Base-by-base conservation (phyloP, 345 rosid species). In the Lumnitzera racemosa region DNA sequence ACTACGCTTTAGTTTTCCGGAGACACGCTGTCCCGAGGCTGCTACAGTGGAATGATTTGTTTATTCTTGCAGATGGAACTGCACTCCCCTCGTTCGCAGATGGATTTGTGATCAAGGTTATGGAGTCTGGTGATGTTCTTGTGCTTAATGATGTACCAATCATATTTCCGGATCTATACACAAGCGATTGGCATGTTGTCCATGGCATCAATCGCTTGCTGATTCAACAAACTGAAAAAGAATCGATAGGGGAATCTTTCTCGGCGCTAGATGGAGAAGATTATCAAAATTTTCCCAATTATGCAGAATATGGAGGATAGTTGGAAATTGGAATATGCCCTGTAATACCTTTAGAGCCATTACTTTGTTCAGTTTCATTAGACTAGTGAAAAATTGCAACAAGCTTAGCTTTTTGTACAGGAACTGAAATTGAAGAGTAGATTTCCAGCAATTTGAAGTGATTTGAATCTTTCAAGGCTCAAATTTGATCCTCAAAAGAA, bases 121-220 rank as follows among this genome's bases (percentile, higher is more conserved):
- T 78, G 49, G 59, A 59, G 66, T 72, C 80, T 11, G 79, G 78
- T 24, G 74, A 64, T 69, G 59, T 56, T 25, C 58, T 80, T 71
- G 36, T 70, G 69, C 62, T 80, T 14, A 85, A 80, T 72, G 79
- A 65, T 54, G 80, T 72, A 41, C 75, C 73, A 9, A 64, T 84
- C 43, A 27, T 72, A 4, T 61, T 54, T 55, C 82, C 82, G 11
- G 76, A 74, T 53, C 46, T 82, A 50, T 84, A 66, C 53, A 46
- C 41, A 16, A 71, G 67, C n/a, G 61, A 61, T 0, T 68, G 74
- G 72, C 57, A 82, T 36, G 72, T 49, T 10, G 67, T 80, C 59
- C 87, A 78, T 62, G 90, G 87, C 13, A 61, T 84, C 23, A 48
- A 67, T 20, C 67, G 64, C 49, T 61, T 78, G 76, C 65, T 81